Evolutionary conservation across 176 grass and related monocot species (phyloP).

Genomic region (Thinopyrum elongatum): DNA sequence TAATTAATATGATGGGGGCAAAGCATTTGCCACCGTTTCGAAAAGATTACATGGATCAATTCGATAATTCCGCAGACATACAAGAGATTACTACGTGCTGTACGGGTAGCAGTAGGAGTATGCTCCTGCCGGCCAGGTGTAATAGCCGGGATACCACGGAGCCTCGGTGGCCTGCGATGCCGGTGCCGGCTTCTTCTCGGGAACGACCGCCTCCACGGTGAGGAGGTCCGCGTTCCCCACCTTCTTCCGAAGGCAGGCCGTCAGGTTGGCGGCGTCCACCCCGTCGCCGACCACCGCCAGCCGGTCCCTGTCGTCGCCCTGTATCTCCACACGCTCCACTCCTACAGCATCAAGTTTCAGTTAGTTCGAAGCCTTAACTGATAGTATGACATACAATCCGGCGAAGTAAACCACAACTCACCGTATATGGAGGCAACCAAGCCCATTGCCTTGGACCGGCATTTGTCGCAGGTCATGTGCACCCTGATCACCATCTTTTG

Average conservation of each 20-base stretch:
- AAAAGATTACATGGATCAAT: neutral
- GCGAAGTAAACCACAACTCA: neutral
- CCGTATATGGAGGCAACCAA: constrained; percentile 40
- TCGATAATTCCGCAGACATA: neutral
- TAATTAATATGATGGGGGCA: no score
- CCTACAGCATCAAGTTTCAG: constrained; percentile 1
- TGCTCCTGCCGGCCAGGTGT: neutral
- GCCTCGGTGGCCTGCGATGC: neutral
- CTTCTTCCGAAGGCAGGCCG: constrained; percentile 41
- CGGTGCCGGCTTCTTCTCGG: neutral
- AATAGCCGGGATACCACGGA: neutral
- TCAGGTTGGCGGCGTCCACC: constrained; percentile 46
- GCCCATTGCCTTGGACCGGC: constrained; percentile 41
- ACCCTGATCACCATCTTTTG: constrained; percentile 74
- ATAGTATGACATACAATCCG: no score
- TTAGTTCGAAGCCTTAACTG: neutral
- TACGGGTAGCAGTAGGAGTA: neutral
- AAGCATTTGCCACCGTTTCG: no score
- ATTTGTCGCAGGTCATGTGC: constrained; percentile 55
- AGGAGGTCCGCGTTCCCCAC: constrained; percentile 13
- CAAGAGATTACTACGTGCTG: neutral
- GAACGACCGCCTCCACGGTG: constrained; percentile 28
- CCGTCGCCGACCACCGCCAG: constrained; percentile 48
- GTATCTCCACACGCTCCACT: constrained; percentile 26
- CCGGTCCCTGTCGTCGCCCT: constrained; percentile 28